Evolutionary conservation across 352 stramenopile genomes (phyloP).

Genomic region (Globisporangium abappressorium): DNA sequence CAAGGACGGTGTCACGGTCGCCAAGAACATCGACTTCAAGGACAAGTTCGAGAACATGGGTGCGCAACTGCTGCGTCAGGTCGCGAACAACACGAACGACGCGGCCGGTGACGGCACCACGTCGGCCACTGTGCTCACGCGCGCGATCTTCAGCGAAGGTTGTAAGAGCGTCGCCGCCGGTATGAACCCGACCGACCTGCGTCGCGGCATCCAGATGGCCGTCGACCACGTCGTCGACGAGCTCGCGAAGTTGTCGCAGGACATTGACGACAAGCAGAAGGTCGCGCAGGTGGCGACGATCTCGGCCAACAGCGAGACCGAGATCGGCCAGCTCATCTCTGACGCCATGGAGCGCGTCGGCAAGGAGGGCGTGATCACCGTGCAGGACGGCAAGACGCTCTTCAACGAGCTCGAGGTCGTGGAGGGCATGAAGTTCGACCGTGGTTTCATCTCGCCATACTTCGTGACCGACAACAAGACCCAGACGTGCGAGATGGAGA

Average conservation of each 20-base stretch:
- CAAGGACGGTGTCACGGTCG: conserved; percentile 77
- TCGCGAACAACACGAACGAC: conserved; percentile 99
- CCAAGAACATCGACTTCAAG: conserved; percentile 76
- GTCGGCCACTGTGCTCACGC: conserved; percentile 97
- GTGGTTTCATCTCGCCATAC: conserved; percentile 99
- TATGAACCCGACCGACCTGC: conserved; percentile 99
- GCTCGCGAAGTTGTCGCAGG: conserved; percentile 94
- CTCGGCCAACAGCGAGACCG: conserved; percentile 97
- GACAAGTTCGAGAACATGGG: conserved; percentile 84
- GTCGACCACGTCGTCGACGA: conserved; percentile 96
- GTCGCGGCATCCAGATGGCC: conserved; percentile 97
- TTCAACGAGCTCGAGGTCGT: conserved; percentile 99
- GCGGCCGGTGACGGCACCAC: conserved; percentile 99
- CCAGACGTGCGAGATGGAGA: conserved; percentile 98
- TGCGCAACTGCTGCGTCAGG: conserved; percentile 59
- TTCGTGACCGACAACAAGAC: conserved; percentile 99
- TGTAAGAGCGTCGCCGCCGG: conserved; percentile 99
- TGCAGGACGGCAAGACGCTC: conserved; percentile 99
- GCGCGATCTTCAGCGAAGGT: conserved; percentile 98
- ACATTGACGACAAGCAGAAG: conserved; percentile 99
- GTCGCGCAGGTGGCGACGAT: conserved; percentile 99
- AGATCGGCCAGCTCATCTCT: conserved; percentile 98
- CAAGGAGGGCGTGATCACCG: conserved; percentile 98
- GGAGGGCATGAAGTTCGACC: conserved; percentile 99
- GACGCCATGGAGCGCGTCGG: conserved; percentile 99